phyloP scores from a whole-genome alignment of 805 yeast species.

The Brettanomyces sp. region DNA sequence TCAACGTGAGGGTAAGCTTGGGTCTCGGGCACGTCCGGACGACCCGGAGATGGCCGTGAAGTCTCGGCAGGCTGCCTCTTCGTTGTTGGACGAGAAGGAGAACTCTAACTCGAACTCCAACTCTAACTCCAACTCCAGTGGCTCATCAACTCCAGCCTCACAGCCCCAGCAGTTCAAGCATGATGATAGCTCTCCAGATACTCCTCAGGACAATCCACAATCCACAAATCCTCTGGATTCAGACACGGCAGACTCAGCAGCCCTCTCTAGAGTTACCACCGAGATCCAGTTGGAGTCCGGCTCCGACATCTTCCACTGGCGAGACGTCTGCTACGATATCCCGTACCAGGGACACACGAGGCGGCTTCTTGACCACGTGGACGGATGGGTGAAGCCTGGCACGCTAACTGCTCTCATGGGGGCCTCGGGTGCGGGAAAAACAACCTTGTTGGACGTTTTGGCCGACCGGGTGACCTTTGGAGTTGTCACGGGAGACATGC shows the following conservation, averaged over 20 bases:
- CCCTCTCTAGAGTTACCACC: neutral
- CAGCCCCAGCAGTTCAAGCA: too few relatives aligned
- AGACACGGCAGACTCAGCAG: slow-evolving; percentile 21
- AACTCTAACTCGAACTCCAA: too few relatives aligned
- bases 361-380: slow-evolving; percentile 49
- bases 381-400: slow-evolving; percentile 77
- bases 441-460: slow-evolving; percentile 40
- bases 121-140: too few relatives aligned
- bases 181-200: too few relatives aligned
- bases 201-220: neutral
- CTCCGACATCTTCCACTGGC: slow-evolving; percentile 60
- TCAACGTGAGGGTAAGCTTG: slow-evolving; percentile 1
- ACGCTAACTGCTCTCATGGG: slow-evolving; percentile 65
- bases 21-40: neutral
- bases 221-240: slow-evolving; percentile 4
- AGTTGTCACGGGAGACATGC: slow-evolving; percentile 43
- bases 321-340: slow-evolving; percentile 57
- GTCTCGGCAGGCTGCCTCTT: neutral
- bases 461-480: slow-evolving; percentile 44
- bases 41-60: neutral
- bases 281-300: slow-evolving; percentile 12
- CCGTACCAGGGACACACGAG: slow-evolving; percentile 46
- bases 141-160: too few relatives aligned
- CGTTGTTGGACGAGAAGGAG: neutral
- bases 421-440: slow-evolving; percentile 51